A percentile compares a stretch with the other conserved stretches of the same genome.
These are phyloP conservation scores for Candida stauntonica DNA, from an alignment of 805 yeast genomes.

Conservation along the genomic window DNA sequence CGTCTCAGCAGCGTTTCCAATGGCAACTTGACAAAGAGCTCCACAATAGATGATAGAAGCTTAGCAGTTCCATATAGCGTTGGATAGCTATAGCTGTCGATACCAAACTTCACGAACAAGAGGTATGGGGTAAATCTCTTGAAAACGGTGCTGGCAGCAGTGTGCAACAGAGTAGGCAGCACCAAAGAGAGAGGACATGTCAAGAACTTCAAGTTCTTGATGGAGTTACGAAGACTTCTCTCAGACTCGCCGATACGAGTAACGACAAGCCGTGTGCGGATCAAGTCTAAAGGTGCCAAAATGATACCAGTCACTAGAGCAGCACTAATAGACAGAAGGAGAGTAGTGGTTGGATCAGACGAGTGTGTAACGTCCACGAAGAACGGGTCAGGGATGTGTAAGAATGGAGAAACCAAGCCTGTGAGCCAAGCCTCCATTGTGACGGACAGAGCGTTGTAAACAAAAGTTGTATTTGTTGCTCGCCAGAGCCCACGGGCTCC, in stretches of 20 bases:
- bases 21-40: conserved; percentile 75
- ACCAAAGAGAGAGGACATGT: conserved; percentile 57
- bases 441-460: conserved; percentile 66
- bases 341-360: conserved; percentile 66
- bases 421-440: conserved; percentile 90
- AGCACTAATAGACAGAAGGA: conserved; percentile 64
- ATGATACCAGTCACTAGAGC: conserved; percentile 67
- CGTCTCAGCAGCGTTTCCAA: conserved; percentile 81
- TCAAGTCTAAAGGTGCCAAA: conserved; percentile 76
- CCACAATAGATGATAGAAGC: conserved; percentile 58
- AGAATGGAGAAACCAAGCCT: conserved; percentile 76
- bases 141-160: conserved; percentile 56
- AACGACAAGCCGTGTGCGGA: conserved; percentile 71
- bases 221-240: conserved; percentile 70
- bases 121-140: conserved; percentile 63
- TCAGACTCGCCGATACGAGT: conserved; percentile 49
- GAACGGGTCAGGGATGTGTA: conserved; percentile 84
- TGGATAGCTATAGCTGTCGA: conserved; percentile 66
- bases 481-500: conserved; percentile 70
- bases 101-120: conserved; percentile 52
- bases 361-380: conserved; percentile 80
- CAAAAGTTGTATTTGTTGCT: conserved; percentile 74
- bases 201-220: conserved; percentile 46
- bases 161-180: conserved; percentile 64
- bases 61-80: conserved; percentile 52